A percentile compares a stretch with the other conserved stretches of the same genome.
These are phyloP conservation scores for Boletus vinaceobasis DNA, from an alignment of 768 basidiomycete species.

Conservation along the genomic window DNA sequence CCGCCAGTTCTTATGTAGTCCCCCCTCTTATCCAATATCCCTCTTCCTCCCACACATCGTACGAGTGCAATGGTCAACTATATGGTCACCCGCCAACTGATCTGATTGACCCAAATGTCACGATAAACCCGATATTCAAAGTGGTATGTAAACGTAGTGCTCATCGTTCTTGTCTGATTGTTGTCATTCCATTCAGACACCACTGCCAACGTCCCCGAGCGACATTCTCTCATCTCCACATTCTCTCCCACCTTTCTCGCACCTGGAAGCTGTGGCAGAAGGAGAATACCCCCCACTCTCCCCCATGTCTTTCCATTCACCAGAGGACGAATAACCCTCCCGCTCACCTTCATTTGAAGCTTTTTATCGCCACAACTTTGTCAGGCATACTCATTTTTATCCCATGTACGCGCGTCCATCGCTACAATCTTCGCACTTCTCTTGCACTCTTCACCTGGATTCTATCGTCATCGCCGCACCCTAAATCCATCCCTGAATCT, in stretches of 20 bases:
- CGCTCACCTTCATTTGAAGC: slow-evolving; percentile 18
- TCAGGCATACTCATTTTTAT: slow-evolving; percentile 28
- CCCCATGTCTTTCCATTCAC: slow-evolving; percentile 66
- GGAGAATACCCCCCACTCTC: slow-evolving; percentile 71
- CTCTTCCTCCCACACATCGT: slow-evolving; percentile 40
- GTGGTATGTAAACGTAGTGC: slow-evolving; percentile 56
- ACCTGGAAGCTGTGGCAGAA: slow-evolving; percentile 80
- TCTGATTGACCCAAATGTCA: slow-evolving; percentile 57
- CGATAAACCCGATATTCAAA: slow-evolving; percentile 86
- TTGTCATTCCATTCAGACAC: slow-evolving; percentile 39
- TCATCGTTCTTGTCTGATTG: slow-evolving; percentile 4
- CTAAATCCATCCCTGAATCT: slow-evolving; percentile 9
- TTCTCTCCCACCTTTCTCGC: slow-evolving; percentile 72
- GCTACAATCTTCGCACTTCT: slow-evolving; percentile 27
- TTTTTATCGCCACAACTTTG: slow-evolving; percentile 23
- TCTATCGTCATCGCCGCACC: slow-evolving; percentile 12
- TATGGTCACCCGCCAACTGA: slow-evolving; percentile 61
- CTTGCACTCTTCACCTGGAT: slow-evolving; percentile 29
- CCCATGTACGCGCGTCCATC: slow-evolving; percentile 26
- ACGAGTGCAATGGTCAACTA: slow-evolving; percentile 50
- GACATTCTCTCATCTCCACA: slow-evolving; percentile 41
- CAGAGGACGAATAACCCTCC: slow-evolving; percentile 40
- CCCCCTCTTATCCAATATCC: slow-evolving; percentile 37
- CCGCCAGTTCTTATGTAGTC: slow-evolving; percentile 36
- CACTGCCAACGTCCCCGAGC: slow-evolving; percentile 45